Conservation (phyloP, 2,329 filamentous ascomycete genomes). For the Fusarium aywerte region DNA sequence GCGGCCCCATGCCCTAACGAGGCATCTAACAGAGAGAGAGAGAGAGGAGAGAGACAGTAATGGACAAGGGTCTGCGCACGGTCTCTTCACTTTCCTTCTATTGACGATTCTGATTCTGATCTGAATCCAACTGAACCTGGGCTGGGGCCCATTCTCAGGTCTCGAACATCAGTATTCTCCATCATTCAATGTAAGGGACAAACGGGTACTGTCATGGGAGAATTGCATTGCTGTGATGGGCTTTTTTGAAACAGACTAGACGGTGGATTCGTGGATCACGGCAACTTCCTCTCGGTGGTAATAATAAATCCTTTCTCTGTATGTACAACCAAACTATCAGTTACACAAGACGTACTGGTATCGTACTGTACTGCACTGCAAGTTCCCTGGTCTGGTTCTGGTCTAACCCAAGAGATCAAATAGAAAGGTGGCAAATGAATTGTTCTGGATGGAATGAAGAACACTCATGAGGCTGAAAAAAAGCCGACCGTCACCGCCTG, state of each 20-base stretch:
- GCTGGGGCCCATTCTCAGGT: constrained; percentile 14
- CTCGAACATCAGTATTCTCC: constrained; percentile 42
- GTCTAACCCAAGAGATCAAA: neutral
- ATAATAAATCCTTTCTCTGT: neutral
- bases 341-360: neutral
- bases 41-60: constrained; percentile 32
- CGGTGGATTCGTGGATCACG: constrained; percentile 26
- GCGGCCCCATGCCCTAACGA: constrained; percentile 45
- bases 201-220: constrained; percentile 12
- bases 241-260: constrained; percentile 36
- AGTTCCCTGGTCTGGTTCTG: neutral
- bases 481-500: constrained; percentile 20
- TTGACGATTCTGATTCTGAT: constrained; percentile 14
- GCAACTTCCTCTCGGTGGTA: constrained; percentile 18
- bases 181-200: constrained; percentile 23
- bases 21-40: constrained; percentile 18
- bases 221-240: constrained; percentile 13
- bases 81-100: constrained; percentile 13
- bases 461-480: constrained; percentile 34
- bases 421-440: constrained; percentile 27
- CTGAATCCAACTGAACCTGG: constrained; percentile 6
- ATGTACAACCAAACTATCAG: constrained; percentile 2
- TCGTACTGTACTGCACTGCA: neutral
- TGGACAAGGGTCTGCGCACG: constrained; percentile 38
- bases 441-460: constrained; percentile 37